Evolutionary conservation across 768 basidiomycete species (phyloP).

Genomic region (Termitomyces sp.): DNA sequence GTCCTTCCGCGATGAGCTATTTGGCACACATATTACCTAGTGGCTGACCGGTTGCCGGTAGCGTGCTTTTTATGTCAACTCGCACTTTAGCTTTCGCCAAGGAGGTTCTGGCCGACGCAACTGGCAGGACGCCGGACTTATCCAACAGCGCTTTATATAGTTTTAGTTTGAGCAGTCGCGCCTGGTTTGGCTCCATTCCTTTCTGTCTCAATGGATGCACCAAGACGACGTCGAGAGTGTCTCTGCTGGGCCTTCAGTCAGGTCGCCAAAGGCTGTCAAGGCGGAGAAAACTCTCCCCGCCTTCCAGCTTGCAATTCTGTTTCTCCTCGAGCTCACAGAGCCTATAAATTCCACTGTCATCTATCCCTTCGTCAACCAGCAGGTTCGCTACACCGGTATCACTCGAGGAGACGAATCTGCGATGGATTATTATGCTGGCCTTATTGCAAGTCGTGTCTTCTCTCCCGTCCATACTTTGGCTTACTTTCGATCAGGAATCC

Average conservation of each 20-base stretch:
- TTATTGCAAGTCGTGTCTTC: constrained; percentile 27
- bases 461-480: background rate
- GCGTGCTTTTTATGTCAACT: background rate
- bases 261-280: background rate
- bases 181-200: background rate
- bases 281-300: constrained; percentile 8
- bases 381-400: constrained; percentile 36
- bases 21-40: background rate
- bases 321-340: constrained; percentile 27
- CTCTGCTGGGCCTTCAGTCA: background rate
- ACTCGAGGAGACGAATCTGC: constrained; percentile 33
- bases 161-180: background rate
- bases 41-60: background rate
- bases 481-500: constrained; percentile 24
- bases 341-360: constrained; percentile 28
- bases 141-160: background rate
- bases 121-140: background rate
- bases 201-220: background rate
- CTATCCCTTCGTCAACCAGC: constrained; percentile 40
- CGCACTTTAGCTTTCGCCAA: background rate
- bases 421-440: constrained; percentile 42
- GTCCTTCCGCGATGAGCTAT: background rate
- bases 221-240: constrained; percentile 2
- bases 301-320: constrained; percentile 28
- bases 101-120: background rate